A percentile compares a stretch with the other conserved stretches of the same genome.
Conservation (phyloP, 1,284 basidiomycete genomes). For the Cystobasidiaceae sp. region DNA sequence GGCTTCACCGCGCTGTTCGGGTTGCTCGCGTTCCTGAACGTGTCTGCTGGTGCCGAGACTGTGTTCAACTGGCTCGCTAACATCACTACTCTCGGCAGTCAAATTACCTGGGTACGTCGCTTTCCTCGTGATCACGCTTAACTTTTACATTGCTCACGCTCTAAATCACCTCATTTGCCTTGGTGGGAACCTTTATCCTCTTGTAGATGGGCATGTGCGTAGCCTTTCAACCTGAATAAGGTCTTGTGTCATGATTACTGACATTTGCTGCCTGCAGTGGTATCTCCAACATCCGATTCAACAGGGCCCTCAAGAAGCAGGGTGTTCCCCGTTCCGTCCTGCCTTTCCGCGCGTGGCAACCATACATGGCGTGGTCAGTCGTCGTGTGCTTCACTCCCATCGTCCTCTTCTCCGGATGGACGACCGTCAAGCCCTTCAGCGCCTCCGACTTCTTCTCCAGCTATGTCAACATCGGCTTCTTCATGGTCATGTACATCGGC, state of each 20-base stretch:
- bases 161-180: no score
- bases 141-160: no score
- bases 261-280: background rate
- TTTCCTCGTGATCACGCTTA: no score
- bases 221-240: no score
- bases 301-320: conserved; percentile 44
- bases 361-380: conserved; percentile 38
- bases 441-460: conserved; percentile 54
- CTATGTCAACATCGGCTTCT: conserved; percentile 70
- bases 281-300: conserved; percentile 44
- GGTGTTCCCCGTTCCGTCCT: conserved; percentile 38
- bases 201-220: conserved; percentile 21
- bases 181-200: no score
- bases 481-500: conserved; percentile 66
- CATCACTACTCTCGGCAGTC: conserved; percentile 54
- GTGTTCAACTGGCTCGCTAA: conserved; percentile 69
- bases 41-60: conserved; percentile 52
- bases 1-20: conserved; percentile 64
- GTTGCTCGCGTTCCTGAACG: conserved; percentile 57
- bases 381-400: conserved; percentile 35
- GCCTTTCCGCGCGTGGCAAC: conserved; percentile 45
- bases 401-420: conserved; percentile 37
- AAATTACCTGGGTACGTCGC: conserved; percentile 76
- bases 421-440: conserved; percentile 6
- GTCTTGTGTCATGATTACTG: no score